A percentile compares a stretch with the other conserved stretches of the same genome.
Evolutionary conservation across 176 grass and related monocot species (phyloP).

Genomic region (Musa troglodytarum): DNA sequence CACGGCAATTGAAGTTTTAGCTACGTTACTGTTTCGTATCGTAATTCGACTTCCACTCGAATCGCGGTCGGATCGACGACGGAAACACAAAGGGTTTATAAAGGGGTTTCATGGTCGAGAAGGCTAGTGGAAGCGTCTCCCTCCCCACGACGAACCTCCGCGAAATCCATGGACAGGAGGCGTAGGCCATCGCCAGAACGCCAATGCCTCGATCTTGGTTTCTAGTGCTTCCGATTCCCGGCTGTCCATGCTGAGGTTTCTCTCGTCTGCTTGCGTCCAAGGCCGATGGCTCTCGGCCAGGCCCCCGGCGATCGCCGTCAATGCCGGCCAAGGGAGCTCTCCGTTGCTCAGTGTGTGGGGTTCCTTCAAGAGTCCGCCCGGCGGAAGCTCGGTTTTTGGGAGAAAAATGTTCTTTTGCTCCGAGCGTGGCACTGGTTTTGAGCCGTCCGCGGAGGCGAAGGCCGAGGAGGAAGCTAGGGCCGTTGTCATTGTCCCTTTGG

Average conservation of each 20-base stretch:
- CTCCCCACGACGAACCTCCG: neutral
- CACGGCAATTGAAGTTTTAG: too few species aligned
- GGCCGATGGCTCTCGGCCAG: neutral
- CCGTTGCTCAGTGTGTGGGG: neutral
- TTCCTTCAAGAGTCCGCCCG: neutral
- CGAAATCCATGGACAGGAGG: neutral
- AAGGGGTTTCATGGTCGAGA: neutral
- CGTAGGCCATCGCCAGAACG: neutral
- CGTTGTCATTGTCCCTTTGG: neutral
- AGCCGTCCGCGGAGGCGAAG: neutral
- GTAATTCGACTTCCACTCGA: neutral
- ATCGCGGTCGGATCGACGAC: neutral
- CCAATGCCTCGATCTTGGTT: neutral
- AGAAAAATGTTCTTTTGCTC: conserved; percentile 9
- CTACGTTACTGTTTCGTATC: neutral
- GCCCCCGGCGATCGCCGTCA: neutral
- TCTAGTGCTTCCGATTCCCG: neutral
- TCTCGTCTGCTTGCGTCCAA: neutral
- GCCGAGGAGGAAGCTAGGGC: neutral
- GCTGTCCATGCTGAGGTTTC: conserved; percentile 1
- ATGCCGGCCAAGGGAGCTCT: neutral
- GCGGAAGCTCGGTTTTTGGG: neutral
- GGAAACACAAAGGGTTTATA: neutral
- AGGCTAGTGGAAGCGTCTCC: neutral
- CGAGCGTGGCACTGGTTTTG: neutral